Evolutionary conservation across 202 grass and related monocot species (phyloP).

Genomic region (Saccharum hybrid): DNA sequence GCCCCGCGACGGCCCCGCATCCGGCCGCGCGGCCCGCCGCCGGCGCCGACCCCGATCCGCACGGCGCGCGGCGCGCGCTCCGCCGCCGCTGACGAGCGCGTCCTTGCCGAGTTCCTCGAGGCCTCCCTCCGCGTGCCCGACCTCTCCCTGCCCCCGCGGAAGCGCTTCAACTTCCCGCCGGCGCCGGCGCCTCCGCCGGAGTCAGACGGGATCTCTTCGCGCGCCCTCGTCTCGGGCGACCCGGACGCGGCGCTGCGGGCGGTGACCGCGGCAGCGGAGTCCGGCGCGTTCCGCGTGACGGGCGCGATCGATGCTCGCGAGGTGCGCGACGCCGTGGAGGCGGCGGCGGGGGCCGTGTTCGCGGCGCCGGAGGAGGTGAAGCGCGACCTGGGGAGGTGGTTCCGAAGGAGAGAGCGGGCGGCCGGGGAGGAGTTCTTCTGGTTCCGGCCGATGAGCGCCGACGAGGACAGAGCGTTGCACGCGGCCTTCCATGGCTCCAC

Average conservation of each 20-base stretch:
- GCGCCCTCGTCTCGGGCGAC: neutral
- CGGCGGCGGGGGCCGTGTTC: constrained; percentile 47
- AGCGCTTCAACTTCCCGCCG: constrained; percentile 48
- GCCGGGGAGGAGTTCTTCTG: constrained; percentile 66
- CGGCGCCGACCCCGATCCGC: constrained; percentile 71
- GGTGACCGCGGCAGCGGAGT: constrained; percentile 33
- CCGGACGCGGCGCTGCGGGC: constrained; percentile 20
- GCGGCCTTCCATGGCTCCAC: constrained; percentile 37
- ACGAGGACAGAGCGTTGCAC: constrained; percentile 45
- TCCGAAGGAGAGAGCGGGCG: constrained; percentile 41
- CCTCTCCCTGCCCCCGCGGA: constrained; percentile 55
- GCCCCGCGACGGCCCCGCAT: constrained; percentile 19
- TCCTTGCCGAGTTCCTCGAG: constrained; percentile 76
- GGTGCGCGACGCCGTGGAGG: constrained; percentile 49
- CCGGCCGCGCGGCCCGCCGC: constrained; percentile 49
- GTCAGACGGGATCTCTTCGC: neutral
- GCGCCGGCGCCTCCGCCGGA: neutral
- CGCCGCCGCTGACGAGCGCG: constrained; percentile 43
- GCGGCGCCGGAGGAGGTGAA: constrained; percentile 46
- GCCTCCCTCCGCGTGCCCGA: constrained; percentile 64
- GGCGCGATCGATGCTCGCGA: constrained; percentile 37
- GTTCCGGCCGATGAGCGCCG: constrained; percentile 44
- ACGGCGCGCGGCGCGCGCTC: constrained; percentile 52
- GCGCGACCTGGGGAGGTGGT: constrained; percentile 31
- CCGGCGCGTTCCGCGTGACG: constrained; percentile 54